Conservation (phyloP, 2,329 filamentous ascomycete genomes). For the Aspergillus sp. region DNA sequence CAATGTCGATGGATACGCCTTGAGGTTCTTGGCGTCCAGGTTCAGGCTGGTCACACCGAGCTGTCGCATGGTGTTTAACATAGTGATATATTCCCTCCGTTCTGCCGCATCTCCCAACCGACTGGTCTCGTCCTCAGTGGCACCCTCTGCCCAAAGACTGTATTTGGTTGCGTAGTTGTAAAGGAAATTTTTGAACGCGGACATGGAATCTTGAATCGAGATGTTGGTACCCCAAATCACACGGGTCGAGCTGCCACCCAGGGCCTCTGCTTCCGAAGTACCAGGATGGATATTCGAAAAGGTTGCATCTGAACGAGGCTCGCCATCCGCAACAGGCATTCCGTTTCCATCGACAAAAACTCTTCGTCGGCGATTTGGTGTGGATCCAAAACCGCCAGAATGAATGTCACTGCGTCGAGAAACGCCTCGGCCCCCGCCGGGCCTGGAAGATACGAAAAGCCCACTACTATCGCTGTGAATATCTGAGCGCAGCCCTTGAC, state of each 20-base stretch:
- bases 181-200: slow-evolving; percentile 85
- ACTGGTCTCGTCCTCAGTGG: slow-evolving; percentile 69
- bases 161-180: slow-evolving; percentile 91
- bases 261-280: slow-evolving; percentile 84
- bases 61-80: slow-evolving; percentile 85
- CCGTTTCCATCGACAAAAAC: slow-evolving; percentile 63
- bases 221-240: slow-evolving; percentile 98
- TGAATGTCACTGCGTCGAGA: slow-evolving; percentile 81
- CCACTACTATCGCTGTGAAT: slow-evolving; percentile 79
- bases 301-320: slow-evolving; percentile 54
- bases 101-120: slow-evolving; percentile 64
- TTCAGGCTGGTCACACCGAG: slow-evolving; percentile 81
- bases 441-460: slow-evolving; percentile 68
- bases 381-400: slow-evolving; percentile 63
- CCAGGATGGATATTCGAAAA: slow-evolving; percentile 70
- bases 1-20: slow-evolving; percentile 83
- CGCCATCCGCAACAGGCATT: slow-evolving; percentile 49
- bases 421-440: slow-evolving; percentile 47
- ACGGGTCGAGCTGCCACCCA: slow-evolving; percentile 75
- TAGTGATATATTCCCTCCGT: slow-evolving; percentile 75
- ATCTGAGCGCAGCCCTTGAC: slow-evolving; percentile 61
- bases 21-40: slow-evolving; percentile 81
- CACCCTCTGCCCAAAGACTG: slow-evolving; percentile 84
- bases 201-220: slow-evolving; percentile 83
- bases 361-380: slow-evolving; percentile 50